Base-by-base conservation (phyloP, 169 alveolate species). In the Eimeria acervulina region DNA sequence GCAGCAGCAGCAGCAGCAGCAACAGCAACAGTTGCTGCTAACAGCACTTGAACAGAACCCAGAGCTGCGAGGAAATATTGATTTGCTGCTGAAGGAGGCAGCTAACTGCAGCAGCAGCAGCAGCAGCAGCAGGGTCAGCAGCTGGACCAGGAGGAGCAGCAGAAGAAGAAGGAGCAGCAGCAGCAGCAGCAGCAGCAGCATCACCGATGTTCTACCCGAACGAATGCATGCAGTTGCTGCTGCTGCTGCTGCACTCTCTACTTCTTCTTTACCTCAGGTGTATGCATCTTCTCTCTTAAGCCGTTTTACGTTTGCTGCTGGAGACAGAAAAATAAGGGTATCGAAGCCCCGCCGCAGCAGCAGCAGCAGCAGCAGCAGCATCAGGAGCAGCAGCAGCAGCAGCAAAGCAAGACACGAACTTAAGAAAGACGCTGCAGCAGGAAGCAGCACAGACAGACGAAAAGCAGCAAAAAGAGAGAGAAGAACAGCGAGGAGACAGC, bases 101-200 rank as follows among this genome's bases (percentile, higher is more conserved):
- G n/a, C n/a, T n/a, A 4, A 3, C 74, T 63, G 74, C 74, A 63
- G 74, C 74, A n/a, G 74, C 74, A 63, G 74, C 74, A 63, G 74
- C 74, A 63, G 74, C 74, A 63, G 74, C 74, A 63, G 74, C 74
- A 63, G 74, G 28, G 15, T 6, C 74, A 63, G 74, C 74, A 63
- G 74, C 74, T 8, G 74, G 28, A 63, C 28, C 74, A 63, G 74
- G 28, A 63, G 74, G 28, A 63, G 74, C 74, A 63, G 74, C 74
- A 63, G 74, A 6, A 63, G 74, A 6, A 63, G 74, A n/a, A n/a
- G n/a, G n/a, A 63, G 74, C 74, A 63, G 74, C 74, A 63, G 74
- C 74, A 63, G 74, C 74, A 63, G 74, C 74, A 63, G 74, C 74
- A 63, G 74, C 74, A 63, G 74, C 74, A 63, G 74, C 74, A 63